Evolutionary conservation across 2,329 filamentous ascomycete genomes (phyloP), one percentile per base, ranked within the genome.

Genomic region (Tricladium varicosporioides): DNA sequence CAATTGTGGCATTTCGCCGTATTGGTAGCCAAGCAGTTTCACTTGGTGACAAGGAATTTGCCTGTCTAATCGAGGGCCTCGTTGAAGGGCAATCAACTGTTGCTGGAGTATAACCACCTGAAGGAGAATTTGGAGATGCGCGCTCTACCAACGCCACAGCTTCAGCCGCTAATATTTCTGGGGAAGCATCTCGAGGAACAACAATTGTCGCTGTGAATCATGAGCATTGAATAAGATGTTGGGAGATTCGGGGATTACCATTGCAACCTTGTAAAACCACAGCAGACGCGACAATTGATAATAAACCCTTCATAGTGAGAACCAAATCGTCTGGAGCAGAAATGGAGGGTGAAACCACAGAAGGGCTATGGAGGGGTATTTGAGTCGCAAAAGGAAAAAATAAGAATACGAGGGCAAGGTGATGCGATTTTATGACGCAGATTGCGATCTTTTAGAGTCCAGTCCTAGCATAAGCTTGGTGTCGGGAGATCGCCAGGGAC

Each of bases 11-110:
- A 59, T 84, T 83, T 61, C 91, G 83, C 57, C 93, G 83, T 59
- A 78, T 78, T 51, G 83, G 69, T 13, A 96, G 78, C 91, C 92
- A 97, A 69, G 80, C 75, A 42, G 78, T 80, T 75, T 97, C 93
- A 55, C 87, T 78, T 14, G 77, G 65, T 2, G 90, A 93, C 9
- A 96, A 74, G 0, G 69, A 67, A 22, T 73, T 72, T 47, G 88
- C 89, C 36, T 72, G 71, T 63, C 92, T 85, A 54, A 96, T 83
- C 1, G 76, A 79, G 1, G 92, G 92, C 46, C 83, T 80, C n/a
- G 76, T 77, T 5, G 77, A 74, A 3, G 92, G 91, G 67, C 92
- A 96, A 60, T 81, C 72, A 44, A 89, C 86, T 5, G 74, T 70
- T 33, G 79, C 74, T 0, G 92, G 92, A 1, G 85, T 82, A 72